Evolutionary conservation across 176 grass and related monocot species (phyloP), one percentile per base, ranked within the genome.

Genomic region (Coix lacrymajobi): DNA sequence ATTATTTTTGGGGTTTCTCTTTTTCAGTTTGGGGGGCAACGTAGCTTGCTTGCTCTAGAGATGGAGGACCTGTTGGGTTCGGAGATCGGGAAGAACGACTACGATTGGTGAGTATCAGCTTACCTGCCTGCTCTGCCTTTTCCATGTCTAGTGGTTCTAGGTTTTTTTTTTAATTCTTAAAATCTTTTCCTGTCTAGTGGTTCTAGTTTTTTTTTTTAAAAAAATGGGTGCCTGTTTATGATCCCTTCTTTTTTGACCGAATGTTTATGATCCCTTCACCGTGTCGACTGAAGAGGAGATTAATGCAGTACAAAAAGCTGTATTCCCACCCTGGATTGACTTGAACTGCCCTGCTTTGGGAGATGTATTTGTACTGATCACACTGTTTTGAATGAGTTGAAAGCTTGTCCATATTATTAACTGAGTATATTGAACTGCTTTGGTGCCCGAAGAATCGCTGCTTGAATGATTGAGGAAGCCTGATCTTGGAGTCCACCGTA

Each of bases 31-130:
- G 41, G 31, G 38, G 34, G 24, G 43, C 62, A 24, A 67, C 31
- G 56, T 22, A 39, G n/a, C 9, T 44, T 10, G n/a, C 9, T 44
- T 10, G 84, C 37, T 60, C 66, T 39, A 40, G 39, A 69, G 51
- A 98, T 98, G 92, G 96, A 98, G 75, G 96, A 95, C 87, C 78
- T 98, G 43, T 62, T 98, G 41, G 90, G 89, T 60, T 70, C 85
- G 32, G 96, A 98, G 76, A 90, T 94, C 68, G 92, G 96, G 71
- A 98, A 98, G 96, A 94, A 95, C 85, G 96, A 98, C 79, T 98
- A 98, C 16, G 96, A 98, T 80, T 98, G 96, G 95, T 98, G 71
- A 91, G 22, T 41, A 31, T 26, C 40, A 31, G 30, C 38, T 71
- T 65, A 1, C 32, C 26, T 54, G 4, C 57, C 4, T 64, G 12